phyloP scores from a whole-genome alignment of 805 yeast species.

The Candida michaelii region DNA sequence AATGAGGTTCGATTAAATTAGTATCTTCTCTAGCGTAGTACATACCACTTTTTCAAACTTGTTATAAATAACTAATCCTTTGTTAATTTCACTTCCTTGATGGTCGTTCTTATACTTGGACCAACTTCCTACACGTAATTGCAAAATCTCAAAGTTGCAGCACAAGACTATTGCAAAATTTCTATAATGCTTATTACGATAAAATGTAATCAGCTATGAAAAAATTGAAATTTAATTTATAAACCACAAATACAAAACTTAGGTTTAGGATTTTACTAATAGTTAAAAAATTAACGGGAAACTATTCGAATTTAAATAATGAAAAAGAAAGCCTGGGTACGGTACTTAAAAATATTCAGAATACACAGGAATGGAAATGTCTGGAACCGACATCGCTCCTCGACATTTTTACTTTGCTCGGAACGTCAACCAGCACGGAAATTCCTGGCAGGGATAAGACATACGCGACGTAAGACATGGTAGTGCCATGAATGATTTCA shows the following conservation, averaged over 20 bases:
- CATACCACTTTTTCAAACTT: background rate
- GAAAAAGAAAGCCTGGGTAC: background rate
- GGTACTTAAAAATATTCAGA: conserved; percentile 1
- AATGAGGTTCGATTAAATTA: background rate
- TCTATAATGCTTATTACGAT: too few relatives aligned
- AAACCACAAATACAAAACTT: too few relatives aligned
- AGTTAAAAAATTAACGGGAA: conserved; percentile 1
- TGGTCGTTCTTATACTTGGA: too few relatives aligned
- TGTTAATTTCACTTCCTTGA: too few relatives aligned
- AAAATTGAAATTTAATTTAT: too few relatives aligned
- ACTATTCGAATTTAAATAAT: background rate
- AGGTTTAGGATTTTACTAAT: too few relatives aligned
- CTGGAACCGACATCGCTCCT: background rate
- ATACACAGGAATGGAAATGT: conserved; percentile 5
- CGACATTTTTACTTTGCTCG: background rate
- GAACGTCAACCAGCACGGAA: too few relatives aligned
- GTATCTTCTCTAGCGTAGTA: background rate
- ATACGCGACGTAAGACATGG: too few relatives aligned
- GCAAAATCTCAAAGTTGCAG: background rate
- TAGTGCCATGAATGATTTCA: too few relatives aligned
- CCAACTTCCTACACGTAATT: background rate
- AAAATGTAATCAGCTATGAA: too few relatives aligned
- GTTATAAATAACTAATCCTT: background rate
- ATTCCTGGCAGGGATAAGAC: too few relatives aligned
- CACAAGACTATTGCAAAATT: background rate